These are phyloP conservation scores for Lolium perenne DNA, from an alignment of 176 grass and related monocot genomes.

Conservation along the genomic window DNA sequence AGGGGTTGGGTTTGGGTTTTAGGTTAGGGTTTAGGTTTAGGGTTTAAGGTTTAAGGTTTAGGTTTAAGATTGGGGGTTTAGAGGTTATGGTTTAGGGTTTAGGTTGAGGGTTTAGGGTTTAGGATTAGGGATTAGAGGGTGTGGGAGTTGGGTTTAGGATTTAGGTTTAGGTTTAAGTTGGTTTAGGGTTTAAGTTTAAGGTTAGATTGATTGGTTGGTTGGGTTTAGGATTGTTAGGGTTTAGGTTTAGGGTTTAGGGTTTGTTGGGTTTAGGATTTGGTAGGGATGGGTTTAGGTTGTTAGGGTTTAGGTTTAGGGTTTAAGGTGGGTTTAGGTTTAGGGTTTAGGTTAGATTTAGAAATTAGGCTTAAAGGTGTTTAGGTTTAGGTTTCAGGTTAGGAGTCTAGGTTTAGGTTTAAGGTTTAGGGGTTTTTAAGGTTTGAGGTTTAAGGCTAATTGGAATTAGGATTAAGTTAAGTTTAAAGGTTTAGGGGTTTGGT, in stretches of 20 bases:
- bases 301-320: constrained; percentile 29
- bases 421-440: constrained; percentile 37
- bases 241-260: constrained; percentile 38
- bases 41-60: constrained; percentile 37
- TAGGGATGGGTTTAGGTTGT: constrained; percentile 37
- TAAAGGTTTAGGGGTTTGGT: constrained; percentile 32
- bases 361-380: no score
- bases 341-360: constrained; percentile 16
- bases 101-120: no score
- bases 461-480: no score
- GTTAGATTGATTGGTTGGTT: no score
- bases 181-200: constrained; percentile 25
- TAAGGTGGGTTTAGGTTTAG: constrained; percentile 7
- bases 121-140: no score
- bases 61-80: constrained; percentile 39
- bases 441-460: no score
- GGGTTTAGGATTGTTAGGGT: no score
- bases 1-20: no score
- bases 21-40: constrained; percentile 40
- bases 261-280: no score
- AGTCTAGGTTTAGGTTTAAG: constrained; percentile 39
- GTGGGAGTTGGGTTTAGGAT: not conserved
- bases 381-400: constrained; percentile 28
- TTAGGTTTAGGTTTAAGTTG: no score
- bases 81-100: constrained; percentile 42